Conservation (phyloP, 371 early-diverging fungal genomes). For the Saksenaea oblongispora region DNA sequence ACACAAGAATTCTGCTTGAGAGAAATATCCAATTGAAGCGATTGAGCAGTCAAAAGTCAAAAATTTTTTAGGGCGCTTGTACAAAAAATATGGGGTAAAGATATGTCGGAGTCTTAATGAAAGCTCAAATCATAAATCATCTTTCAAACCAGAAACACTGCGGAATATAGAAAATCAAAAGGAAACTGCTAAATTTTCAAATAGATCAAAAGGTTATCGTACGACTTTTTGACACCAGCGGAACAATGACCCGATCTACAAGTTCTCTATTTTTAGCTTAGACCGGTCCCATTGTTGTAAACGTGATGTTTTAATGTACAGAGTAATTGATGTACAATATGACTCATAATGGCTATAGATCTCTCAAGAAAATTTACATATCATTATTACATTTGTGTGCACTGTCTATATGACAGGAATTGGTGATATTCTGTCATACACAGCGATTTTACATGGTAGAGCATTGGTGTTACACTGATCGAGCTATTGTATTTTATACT, state of each 20-base stretch:
- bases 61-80: neutral
- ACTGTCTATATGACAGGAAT: too few relatives aligned
- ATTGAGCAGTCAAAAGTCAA: neutral
- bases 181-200: neutral
- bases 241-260: constrained; percentile 5
- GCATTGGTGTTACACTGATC: neutral
- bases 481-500: neutral
- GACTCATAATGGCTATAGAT: neutral
- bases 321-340: neutral
- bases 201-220: constrained; percentile 3
- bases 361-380: neutral
- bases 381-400: neutral
- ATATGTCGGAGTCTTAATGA: neutral
- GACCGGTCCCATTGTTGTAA: neutral
- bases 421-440: neutral
- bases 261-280: neutral
- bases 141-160: neutral
- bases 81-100: constrained; percentile 5
- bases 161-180: neutral
- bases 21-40: neutral
- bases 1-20: too few relatives aligned
- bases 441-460: neutral
- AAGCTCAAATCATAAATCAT: neutral
- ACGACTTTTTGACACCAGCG: neutral
- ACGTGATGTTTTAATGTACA: neutral